A percentile compares a stretch with the other conserved stretches of the same genome.
These are phyloP conservation scores for Penicillium capsulatum DNA, from an alignment of 2,329 filamentous ascomycete species.

Conservation along the genomic window DNA sequence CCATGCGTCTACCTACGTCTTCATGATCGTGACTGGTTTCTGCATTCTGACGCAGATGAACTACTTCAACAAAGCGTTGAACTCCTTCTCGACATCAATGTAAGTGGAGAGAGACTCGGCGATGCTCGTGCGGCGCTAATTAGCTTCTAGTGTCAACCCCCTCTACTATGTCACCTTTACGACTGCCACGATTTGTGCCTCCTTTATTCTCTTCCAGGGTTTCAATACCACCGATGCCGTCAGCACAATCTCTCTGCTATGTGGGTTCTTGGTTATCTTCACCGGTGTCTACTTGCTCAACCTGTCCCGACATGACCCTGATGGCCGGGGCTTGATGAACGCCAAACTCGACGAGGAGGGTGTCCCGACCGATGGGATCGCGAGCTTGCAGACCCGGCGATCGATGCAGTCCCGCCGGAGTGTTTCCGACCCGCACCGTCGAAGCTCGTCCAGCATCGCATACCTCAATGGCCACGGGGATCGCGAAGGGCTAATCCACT, in stretches of 20 bases:
- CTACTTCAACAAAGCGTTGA: conserved; percentile 98
- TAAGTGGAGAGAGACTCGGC: conserved; percentile 47
- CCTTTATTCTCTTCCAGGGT: conserved; percentile 90
- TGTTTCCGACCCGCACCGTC: conserved; percentile 49
- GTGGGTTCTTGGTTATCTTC: conserved; percentile 92
- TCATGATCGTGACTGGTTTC: conserved; percentile 84
- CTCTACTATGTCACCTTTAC: conserved; percentile 98
- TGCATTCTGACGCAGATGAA: conserved; percentile 99
- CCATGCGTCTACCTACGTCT: conserved; percentile 94
- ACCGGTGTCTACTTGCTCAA: conserved; percentile 94
- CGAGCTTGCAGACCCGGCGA: conserved; percentile 80
- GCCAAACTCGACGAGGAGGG: conserved; percentile 58
- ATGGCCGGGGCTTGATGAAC: conserved; percentile 65
- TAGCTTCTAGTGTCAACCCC: conserved; percentile 70
- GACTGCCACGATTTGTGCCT: conserved; percentile 86
- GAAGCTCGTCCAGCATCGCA: conserved; percentile 60
- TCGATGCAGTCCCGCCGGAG: conserved; percentile 89
- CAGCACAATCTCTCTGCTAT: conserved; percentile 87
- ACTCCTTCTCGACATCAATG: conserved; percentile 97
- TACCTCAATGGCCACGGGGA: conserved; percentile 58
- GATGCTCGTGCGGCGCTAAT: not conserved
- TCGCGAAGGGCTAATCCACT: conserved; percentile 77
- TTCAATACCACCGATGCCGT: conserved; percentile 93
- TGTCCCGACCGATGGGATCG: conserved; percentile 86
- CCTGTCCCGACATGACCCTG: conserved; percentile 85